Base-by-base conservation (phyloP, 108 stramenopile genomes). In the Poteriospumella lacustris region DNA sequence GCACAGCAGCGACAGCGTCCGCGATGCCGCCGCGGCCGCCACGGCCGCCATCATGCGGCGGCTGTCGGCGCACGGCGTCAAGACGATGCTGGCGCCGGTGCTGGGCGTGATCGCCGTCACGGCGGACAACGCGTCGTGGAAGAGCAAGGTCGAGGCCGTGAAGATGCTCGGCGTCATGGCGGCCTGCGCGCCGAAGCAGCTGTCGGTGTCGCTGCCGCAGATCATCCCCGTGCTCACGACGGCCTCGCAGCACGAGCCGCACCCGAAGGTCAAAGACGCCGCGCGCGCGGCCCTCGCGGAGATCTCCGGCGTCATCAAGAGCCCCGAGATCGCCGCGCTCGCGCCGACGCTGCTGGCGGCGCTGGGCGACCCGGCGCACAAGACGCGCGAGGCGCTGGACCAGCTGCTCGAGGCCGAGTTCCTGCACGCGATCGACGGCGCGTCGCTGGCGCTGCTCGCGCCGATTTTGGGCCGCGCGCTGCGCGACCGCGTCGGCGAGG, bases 391-490 rank as follows among this genome's bases (percentile, higher is more conserved):
- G 0, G 94, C 91, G 28, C 80, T 97, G 38, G 94, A 94, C 78
- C 84, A 86, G 43, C 80, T 97, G 29, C 90, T 94, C 59, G 88
- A 85, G 42, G 82, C 81, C 80, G 85, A 86, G 82, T 99, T 98
- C 83, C 95, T 97, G 77, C 99, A 99, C 85, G 87, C 91, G 43
- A 95, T 99, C 62, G 99, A 99, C 68, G 93, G 92, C 24, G 91
- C 99, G 1, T 96, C 97, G 3, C 92, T 99, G 79, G 99, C 99
- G 72, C 92, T 99, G 87, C 90, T 97, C 81, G 94, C 98, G 40
- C 99, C 99, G n/a, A 86, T 99, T 38, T 88, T 99, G 43, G 86
- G 91, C 39, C 96, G 99, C 60, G 99, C 96, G 64, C 86, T 99
- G 39, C 88, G 91, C 24, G 97, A 97, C 78, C 94, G 97, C 70